A percentile compares a stretch with the other conserved stretches of the same genome.
phyloP scores from a whole-genome alignment of 352 stramenopile species.

The Globisporangium okanoganense region DNA sequence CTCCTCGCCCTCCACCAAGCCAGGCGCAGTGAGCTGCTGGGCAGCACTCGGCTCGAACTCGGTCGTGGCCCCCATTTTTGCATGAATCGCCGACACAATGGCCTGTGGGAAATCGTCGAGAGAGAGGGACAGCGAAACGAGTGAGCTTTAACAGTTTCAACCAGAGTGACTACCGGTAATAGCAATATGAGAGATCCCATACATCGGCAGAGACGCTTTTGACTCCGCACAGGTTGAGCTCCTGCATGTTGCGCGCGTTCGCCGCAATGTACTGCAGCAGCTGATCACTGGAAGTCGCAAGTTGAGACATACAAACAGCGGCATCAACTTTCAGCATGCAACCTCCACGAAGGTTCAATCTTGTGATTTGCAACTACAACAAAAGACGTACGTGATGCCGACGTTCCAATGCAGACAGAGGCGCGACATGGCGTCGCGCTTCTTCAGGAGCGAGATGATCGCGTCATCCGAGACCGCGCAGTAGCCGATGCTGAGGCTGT shows the following conservation, averaged over 20 bases:
- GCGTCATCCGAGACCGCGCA: constrained; percentile 83
- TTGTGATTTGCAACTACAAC: too few species aligned
- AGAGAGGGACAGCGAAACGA: not conserved
- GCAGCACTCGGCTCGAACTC: constrained; percentile 21
- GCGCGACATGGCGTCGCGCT: constrained; percentile 72
- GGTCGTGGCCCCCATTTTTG: constrained; percentile 65
- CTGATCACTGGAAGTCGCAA: constrained; percentile 49
- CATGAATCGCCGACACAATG: constrained; percentile 71
- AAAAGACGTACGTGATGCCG: constrained; percentile 67
- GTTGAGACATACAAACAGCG: not conserved
- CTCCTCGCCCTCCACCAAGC: constrained; percentile 23
- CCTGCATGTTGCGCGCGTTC: constrained; percentile 75
- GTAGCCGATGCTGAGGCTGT: constrained; percentile 85
- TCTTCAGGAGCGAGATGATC: constrained; percentile 80
- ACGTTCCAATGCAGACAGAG: constrained; percentile 86
- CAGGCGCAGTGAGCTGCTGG: not conserved
- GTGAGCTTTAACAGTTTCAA: not conserved
- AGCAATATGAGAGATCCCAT: not conserved
- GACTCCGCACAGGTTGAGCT: constrained; percentile 85
- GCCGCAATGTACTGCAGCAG: constrained; percentile 72
- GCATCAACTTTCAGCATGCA: too few species aligned
- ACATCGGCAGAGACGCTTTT: constrained; percentile 84
- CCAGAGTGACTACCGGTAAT: too few species aligned
- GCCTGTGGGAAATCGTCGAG: constrained; percentile 18
- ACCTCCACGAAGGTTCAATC: too few species aligned